phyloP scores from a whole-genome alignment of 495 filamentous ascomycete species.

The Venustampulla echinocandica region DNA sequence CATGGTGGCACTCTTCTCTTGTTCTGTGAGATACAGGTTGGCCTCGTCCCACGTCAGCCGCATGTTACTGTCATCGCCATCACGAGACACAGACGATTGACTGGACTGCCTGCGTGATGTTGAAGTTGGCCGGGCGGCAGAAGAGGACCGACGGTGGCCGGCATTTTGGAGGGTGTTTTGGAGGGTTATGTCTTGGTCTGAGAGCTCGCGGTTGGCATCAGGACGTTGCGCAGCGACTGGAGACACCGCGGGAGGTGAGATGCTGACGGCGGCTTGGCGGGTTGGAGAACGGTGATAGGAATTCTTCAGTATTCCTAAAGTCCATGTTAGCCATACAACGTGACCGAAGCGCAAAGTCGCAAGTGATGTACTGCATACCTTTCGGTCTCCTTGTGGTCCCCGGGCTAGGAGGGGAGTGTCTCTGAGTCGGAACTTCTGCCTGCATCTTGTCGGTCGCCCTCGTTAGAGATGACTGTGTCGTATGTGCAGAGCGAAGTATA shows the following conservation, averaged over 20 bases:
- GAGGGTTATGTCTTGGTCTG: slow-evolving; percentile 79
- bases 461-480: not conserved
- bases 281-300: slow-evolving; percentile 53
- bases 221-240: slow-evolving; percentile 23
- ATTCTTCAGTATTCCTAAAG: slow-evolving; percentile 84
- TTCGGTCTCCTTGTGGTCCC: slow-evolving; percentile 63
- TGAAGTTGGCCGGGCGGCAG: slow-evolving; percentile 44
- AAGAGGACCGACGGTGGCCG: slow-evolving; percentile 79
- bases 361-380: slow-evolving; percentile 42
- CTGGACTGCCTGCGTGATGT: slow-evolving; percentile 63
- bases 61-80: slow-evolving; percentile 49
- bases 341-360: not conserved
- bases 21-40: slow-evolving; percentile 91
- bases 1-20: slow-evolving; percentile 91
- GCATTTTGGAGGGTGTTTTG: slow-evolving; percentile 93
- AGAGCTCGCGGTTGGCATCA: slow-evolving; percentile 34
- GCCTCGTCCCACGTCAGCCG: slow-evolving; percentile 97
- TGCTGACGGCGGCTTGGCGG: slow-evolving; percentile 32
- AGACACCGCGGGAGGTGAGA: slow-evolving; percentile 33
- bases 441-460: slow-evolving; percentile 14
- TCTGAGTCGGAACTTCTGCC: slow-evolving; percentile 11
- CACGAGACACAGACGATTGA: slow-evolving; percentile 34
- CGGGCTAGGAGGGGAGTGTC: slow-evolving; percentile 34
- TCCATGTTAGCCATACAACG: slow-evolving; percentile 4
- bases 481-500: not conserved